phyloP scores from a whole-genome alignment of 805 yeast genomes.

The Metschnikowia peoriensis region DNA sequence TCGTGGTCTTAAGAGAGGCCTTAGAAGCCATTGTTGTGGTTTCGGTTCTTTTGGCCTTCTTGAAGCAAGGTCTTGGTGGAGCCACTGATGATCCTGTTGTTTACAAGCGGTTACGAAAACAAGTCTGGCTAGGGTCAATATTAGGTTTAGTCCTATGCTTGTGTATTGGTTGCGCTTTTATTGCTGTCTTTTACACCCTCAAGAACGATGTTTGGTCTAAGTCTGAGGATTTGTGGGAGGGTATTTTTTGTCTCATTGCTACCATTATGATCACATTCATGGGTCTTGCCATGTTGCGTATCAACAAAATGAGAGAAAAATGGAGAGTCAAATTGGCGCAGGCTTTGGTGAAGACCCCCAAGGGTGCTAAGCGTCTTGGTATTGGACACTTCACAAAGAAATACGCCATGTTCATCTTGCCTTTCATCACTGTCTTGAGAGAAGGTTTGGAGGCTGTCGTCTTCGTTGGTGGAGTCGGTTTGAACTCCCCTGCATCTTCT shows the following conservation, averaged over 20 bases:
- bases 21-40: slow-evolving; percentile 90
- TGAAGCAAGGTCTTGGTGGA: slow-evolving; percentile 81
- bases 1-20: slow-evolving; percentile 90
- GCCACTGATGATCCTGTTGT: slow-evolving; percentile 43
- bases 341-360: slow-evolving; percentile 56
- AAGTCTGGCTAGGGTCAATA: slow-evolving; percentile 83
- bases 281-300: slow-evolving; percentile 96
- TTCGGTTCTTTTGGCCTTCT: slow-evolving; percentile 86
- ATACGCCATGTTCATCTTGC: slow-evolving; percentile 86
- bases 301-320: slow-evolving; percentile 94
- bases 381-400: slow-evolving; percentile 60
- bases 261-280: slow-evolving; percentile 82
- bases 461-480: slow-evolving; percentile 46
- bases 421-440: slow-evolving; percentile 87
- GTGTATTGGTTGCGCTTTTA: slow-evolving; percentile 85
- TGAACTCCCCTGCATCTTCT: slow-evolving; percentile 37
- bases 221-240: slow-evolving; percentile 97
- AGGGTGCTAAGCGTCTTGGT: slow-evolving; percentile 45
- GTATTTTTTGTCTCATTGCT: slow-evolving; percentile 88
- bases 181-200: slow-evolving; percentile 85
- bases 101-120: slow-evolving; percentile 63
- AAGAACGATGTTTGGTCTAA: slow-evolving; percentile 80
- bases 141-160: slow-evolving; percentile 78
- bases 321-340: slow-evolving; percentile 95
- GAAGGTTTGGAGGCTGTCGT: slow-evolving; percentile 73